Base-by-base conservation (phyloP, 2,329 filamentous ascomycete species). In the Fusarium fujikuroi region DNA sequence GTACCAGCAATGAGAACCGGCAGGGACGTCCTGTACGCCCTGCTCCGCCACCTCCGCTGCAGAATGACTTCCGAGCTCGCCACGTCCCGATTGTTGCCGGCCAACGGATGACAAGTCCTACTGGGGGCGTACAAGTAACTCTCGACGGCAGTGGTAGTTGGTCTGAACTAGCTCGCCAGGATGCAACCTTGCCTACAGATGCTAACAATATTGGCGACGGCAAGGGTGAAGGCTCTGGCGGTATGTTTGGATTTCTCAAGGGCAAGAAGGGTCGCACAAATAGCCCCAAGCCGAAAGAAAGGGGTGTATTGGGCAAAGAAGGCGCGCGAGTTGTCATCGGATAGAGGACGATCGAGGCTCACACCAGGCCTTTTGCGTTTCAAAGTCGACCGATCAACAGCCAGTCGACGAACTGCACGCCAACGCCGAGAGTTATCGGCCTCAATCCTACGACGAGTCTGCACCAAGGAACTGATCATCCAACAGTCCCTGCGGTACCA, bases 301-400 rank as follows among this genome's bases (percentile, higher is more conserved):
- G 94, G 62, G 96, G 96, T 66, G 95, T 99, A 12, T 80, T 99
- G 66, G 96, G 96, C 64, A 98, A 98, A 80, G 95, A 98, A 81
- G 96, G 96, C 21, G 95, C 96, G 16, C 88, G 96, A 80, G 92
- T 94, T 73, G 89, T 95, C 63, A 92, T 95, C 79, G 91, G 90
- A 76, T 93, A 85, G 71, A 75, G 54, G 58, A 56, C 58, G 75
- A 66, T 66, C 34, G 57, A 60, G 66, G 70, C 75, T 72, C 69
- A 59, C 36, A 61, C 47, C 52, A 65, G 66, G 63, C 61, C 66
- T 61, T 66, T 71, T 63, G 52, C 58, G 63, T 59, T 63, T 49
- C 69, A 44, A 52, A 69, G 58, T 70, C 61, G 52, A 65, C 69
- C 59, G 39, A 54, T 60, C 61, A 61, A 65, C 63, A 54, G 63